Conservation (phyloP, 805 yeast genomes). For the Wickerhamiella occidentalis region DNA sequence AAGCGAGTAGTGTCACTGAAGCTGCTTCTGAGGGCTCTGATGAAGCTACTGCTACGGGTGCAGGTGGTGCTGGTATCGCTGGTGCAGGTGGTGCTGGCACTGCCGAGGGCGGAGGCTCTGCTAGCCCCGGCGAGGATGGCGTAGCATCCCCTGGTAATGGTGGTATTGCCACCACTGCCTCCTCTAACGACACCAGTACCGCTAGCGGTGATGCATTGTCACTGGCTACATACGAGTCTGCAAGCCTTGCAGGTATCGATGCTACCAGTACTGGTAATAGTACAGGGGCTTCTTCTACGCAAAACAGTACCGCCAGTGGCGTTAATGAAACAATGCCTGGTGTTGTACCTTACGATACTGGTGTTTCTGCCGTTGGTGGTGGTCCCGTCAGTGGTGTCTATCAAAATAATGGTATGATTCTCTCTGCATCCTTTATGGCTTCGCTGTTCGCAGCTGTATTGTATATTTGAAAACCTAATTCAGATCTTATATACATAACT, state of each 20-base stretch:
- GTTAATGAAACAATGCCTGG: slow-evolving; percentile 1
- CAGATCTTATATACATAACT: not conserved
- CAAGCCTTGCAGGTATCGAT: not conserved
- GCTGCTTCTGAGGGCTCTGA: not conserved
- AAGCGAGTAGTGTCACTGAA: slow-evolving; percentile 1
- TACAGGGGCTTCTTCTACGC: not conserved
- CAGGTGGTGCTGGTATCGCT: slow-evolving; percentile 1
- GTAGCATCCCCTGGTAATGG: not conserved
- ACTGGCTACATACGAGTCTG: not conserved
- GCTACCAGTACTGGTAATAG: not conserved
- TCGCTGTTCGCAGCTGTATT: slow-evolving; percentile 4
- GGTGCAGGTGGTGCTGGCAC: slow-evolving; percentile 1
- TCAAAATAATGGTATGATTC: not conserved
- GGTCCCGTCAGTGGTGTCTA: slow-evolving; percentile 4
- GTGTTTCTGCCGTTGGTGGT: not conserved
- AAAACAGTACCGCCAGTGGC: not conserved
- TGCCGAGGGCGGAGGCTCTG: not conserved
- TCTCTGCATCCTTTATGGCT: slow-evolving; percentile 1
- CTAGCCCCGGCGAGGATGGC: not conserved
- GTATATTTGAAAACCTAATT: slow-evolving; percentile 1
- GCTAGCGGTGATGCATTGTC: not conserved
- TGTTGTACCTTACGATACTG: not conserved
- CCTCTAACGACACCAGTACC: not conserved
- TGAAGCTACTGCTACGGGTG: not conserved
- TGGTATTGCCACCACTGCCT: not conserved